phyloP scores from a whole-genome alignment of 192 early-diverging fungal species.

The Radiomyces spectabilis region DNA sequence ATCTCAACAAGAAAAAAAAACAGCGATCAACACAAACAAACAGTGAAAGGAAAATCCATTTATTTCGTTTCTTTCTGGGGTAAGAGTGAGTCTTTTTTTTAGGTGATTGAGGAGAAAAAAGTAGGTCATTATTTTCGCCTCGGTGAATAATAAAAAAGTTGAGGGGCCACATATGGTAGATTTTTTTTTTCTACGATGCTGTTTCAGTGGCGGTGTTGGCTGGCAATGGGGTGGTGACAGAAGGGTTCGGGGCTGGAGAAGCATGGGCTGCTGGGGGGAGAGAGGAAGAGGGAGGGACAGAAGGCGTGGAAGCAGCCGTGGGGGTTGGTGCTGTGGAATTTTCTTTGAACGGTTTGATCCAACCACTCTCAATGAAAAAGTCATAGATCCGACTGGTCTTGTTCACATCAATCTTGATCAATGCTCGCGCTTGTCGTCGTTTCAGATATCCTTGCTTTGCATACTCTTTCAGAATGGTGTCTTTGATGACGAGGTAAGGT shows the following conservation, averaged over 20 bases:
- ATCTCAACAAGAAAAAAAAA: too few relatives aligned
- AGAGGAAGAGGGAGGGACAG: too few relatives aligned
- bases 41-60: too few relatives aligned
- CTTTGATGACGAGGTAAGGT: constrained; percentile 91
- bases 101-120: not conserved
- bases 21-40: too few relatives aligned
- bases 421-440: constrained; percentile 67
- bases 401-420: constrained; percentile 91
- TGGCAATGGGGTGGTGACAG: not conserved
- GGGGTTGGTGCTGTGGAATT: too few relatives aligned
- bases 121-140: too few relatives aligned
- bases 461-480: constrained; percentile 80
- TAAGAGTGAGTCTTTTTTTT: too few relatives aligned
- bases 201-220: not conserved
- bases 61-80: too few relatives aligned
- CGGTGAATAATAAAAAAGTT: not conserved
- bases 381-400: constrained; percentile 85
- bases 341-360: too few relatives aligned
- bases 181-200: not conserved
- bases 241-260: not conserved
- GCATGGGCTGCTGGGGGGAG: not conserved
- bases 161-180: not conserved
- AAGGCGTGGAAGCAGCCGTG: too few relatives aligned
- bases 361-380: constrained; percentile 89
- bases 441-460: constrained; percentile 62